Base-by-base conservation (phyloP, 768 basidiomycete species). In the Lactarius hatsudake region DNA sequence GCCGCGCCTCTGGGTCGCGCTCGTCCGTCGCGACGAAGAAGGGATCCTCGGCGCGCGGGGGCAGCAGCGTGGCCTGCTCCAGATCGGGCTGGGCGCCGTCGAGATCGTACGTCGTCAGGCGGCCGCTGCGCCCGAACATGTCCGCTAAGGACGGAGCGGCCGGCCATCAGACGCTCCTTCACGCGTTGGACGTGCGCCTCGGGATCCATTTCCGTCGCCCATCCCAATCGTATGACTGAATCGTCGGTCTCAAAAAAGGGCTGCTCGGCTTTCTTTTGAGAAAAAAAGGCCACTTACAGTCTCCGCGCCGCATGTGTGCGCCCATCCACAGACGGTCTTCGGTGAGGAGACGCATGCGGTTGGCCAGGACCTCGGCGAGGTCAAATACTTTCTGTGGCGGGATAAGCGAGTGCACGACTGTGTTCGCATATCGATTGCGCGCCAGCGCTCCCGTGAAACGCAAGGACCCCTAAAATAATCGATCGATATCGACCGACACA, bases 21-120 rank as follows among this genome's bases (percentile, higher is more conserved):
- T 83, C 82, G 63, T 83, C 82, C 26, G 78, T 80, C n/a, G 78
- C 78, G 10, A 79, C 72, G 61, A 76, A 79, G 53, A 71, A 80
- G 51, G 51, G 28, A 55, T 71, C 71, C 9, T 62, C 65, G 5
- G 58, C 42, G 0, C 36, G 60, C 15, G 71, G 71, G 3, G 61
- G 60, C 13, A 5, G 3, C 28, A 63, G 9, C 42, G 32, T 62
- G 20, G 64, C 1, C 53, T 70, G 69, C 30, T 60, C 63, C n/a
- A 30, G 20, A 53, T 70, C 43, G 2, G 69, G 62, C 54, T 30
- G 23, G 40, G 48, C 45, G 40, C 58, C 69, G 0, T 53, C 59
- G 42, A 70, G 23, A 36, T 60, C 65, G 34, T 70, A 70, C 30
- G 69, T 59, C 28, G 28, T 28, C 3, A 64, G 55, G 7, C 64